These are phyloP conservation scores for Chrysoporthe austroafricana DNA, from an alignment of 2,329 filamentous ascomycete genomes.

Conservation along the genomic window DNA sequence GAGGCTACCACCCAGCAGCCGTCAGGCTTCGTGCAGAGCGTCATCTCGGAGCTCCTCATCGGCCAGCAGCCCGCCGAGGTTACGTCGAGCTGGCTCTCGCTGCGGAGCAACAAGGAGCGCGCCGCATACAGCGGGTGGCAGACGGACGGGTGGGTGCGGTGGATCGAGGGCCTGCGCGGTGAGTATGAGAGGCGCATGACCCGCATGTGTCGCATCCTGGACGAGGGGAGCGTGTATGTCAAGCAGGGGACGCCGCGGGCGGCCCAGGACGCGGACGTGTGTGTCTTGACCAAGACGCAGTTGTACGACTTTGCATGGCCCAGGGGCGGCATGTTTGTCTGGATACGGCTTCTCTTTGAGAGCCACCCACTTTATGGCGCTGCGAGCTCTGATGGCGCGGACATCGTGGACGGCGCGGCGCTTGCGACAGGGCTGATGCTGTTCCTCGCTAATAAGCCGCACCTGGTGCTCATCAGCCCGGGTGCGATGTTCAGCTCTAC, in stretches of 20 bases:
- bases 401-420: constrained; percentile 55
- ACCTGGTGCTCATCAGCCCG: constrained; percentile 70
- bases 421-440: constrained; percentile 72
- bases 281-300: constrained; percentile 72
- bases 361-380: constrained; percentile 69
- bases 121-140: constrained; percentile 67
- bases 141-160: constrained; percentile 84
- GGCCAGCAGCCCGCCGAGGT: constrained; percentile 64
- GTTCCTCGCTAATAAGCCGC: constrained; percentile 69
- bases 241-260: constrained; percentile 60
- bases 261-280: constrained; percentile 64
- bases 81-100: constrained; percentile 46
- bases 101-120: constrained; percentile 52
- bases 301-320: constrained; percentile 81
- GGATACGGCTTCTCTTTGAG: constrained; percentile 74
- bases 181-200: constrained; percentile 86
- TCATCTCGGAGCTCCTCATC: constrained; percentile 78
- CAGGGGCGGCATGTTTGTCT: constrained; percentile 89
- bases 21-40: constrained; percentile 84
- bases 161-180: constrained; percentile 83
- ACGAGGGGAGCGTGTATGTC: constrained; percentile 67
- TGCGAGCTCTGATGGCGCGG: constrained; percentile 35
- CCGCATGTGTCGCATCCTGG: constrained; percentile 74
- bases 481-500: constrained; percentile 76
- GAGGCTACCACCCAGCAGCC: constrained; percentile 83